Percentiles rank a stretch among this genome's conserved stretches.
Conservation (phyloP, 2,329 filamentous ascomycete genomes). For the Aspergillus brunneoviolaceus region DNA sequence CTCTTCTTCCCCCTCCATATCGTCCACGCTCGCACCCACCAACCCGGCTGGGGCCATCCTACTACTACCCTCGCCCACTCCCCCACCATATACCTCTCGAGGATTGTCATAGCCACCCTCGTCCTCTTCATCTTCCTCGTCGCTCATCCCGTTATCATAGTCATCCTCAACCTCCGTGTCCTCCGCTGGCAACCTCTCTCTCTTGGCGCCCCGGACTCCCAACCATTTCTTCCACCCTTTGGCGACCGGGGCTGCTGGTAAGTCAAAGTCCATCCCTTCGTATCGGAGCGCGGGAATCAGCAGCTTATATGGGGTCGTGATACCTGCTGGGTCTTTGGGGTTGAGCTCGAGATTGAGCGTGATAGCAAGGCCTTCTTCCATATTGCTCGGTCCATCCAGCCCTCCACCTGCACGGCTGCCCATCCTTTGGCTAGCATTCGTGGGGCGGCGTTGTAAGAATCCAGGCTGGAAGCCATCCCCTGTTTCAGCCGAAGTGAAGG, state of each 20-base stretch:
- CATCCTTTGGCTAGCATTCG: conserved; percentile 64
- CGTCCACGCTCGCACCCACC: conserved; percentile 11
- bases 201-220: conserved; percentile 30
- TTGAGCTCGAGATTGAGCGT: conserved; percentile 87
- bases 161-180: conserved; percentile 22
- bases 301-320: conserved; percentile 82
- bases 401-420: conserved; percentile 54
- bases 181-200: conserved; percentile 18
- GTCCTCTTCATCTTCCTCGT: conserved; percentile 18
- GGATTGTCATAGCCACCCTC: conserved; percentile 10
- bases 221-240: conserved; percentile 45
- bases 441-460: conserved; percentile 67
- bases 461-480: conserved; percentile 39
- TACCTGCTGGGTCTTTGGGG: conserved; percentile 79
- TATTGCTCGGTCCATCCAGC: conserved; percentile 62
- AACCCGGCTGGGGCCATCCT: conserved; percentile 10
- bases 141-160: conserved; percentile 15
- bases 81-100: background rate
- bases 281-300: conserved; percentile 74
- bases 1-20: conserved; percentile 18
- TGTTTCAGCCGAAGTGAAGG: conserved; percentile 29
- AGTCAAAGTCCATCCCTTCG: conserved; percentile 43
- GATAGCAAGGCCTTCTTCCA: conserved; percentile 82
- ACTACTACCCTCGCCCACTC: background rate
- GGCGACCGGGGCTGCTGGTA: conserved; percentile 33